phyloP scores from a whole-genome alignment of 2,329 filamentous ascomycete species.

The Arthrobotrys sinensis region DNA sequence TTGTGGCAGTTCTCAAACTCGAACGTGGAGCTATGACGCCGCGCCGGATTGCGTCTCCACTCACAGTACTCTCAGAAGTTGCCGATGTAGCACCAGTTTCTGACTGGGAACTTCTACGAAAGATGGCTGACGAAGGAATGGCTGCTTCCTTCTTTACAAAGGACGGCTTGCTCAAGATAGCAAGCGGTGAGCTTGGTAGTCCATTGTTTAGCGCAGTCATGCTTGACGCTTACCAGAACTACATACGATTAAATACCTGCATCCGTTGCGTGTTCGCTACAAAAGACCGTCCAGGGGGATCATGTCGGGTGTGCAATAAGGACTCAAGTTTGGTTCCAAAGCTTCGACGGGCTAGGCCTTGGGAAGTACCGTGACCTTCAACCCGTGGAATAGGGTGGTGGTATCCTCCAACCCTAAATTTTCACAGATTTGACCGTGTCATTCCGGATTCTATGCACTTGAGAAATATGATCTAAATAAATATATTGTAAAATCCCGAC shows the following conservation, averaged over 20 bases:
- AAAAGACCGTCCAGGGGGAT: not conserved
- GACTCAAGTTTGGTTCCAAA: not conserved
- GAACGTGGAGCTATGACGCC: not conserved
- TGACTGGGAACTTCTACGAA: conserved; percentile 6
- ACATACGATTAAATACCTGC: not conserved
- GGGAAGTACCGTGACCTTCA: too few relatives aligned
- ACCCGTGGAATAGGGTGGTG: too few relatives aligned
- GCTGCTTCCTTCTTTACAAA: not conserved
- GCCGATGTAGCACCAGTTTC: not conserved
- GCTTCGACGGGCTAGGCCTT: not conserved
- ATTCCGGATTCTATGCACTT: too few relatives aligned
- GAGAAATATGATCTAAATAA: too few relatives aligned
- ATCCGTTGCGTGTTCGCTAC: not conserved
- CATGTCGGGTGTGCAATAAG: not conserved
- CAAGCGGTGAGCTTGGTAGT: not conserved
- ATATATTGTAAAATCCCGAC: too few relatives aligned
- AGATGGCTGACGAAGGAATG: not conserved
- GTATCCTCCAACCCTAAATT: too few relatives aligned
- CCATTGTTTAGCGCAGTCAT: not conserved
- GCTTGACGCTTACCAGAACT: not conserved
- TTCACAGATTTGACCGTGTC: too few relatives aligned
- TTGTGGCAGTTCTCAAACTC: not conserved
- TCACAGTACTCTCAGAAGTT: not conserved
- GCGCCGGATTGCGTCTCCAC: not conserved
- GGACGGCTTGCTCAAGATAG: not conserved